Conservation (phyloP, 192 early-diverging fungal genomes). For the Coemansia sp. region DNA sequence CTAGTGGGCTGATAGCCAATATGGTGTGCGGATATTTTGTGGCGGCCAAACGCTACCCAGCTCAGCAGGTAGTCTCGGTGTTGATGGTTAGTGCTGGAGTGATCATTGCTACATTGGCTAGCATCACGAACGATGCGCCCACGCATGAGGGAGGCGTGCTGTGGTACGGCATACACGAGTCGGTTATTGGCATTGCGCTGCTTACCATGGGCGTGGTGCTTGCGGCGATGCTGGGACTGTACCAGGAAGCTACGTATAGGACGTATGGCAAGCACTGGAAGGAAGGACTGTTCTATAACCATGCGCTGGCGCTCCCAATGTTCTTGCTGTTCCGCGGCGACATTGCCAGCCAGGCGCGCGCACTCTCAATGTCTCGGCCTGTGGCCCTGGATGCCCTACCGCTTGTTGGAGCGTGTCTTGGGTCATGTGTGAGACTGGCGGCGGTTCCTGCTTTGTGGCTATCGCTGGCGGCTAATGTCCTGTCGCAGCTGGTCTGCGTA, state of each 20-base stretch:
- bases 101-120: constrained; percentile 63
- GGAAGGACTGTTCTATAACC: constrained; percentile 89
- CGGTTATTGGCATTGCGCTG: constrained; percentile 65
- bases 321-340: constrained; percentile 75
- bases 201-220: constrained; percentile 70
- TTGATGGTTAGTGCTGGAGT: constrained; percentile 77
- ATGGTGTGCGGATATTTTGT: constrained; percentile 73
- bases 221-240: constrained; percentile 77
- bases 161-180: constrained; percentile 44
- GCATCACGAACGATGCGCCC: neutral
- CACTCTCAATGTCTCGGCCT: constrained; percentile 51
- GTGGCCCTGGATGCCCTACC: constrained; percentile 13
- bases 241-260: constrained; percentile 76
- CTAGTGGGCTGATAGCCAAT: constrained; percentile 76
- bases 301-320: constrained; percentile 75
- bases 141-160: neutral
- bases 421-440: constrained; percentile 17
- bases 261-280: constrained; percentile 80
- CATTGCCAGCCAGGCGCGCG: constrained; percentile 55
- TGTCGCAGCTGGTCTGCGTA: constrained; percentile 89
- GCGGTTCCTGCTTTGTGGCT: constrained; percentile 68
- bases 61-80: constrained; percentile 59
- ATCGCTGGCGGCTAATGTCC: constrained; percentile 65
- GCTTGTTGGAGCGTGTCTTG: neutral
- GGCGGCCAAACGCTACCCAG: constrained; percentile 61